These are phyloP conservation scores for Globisporangium ultimum DNA, from an alignment of 352 stramenopile genomes.

Conservation along the genomic window DNA sequence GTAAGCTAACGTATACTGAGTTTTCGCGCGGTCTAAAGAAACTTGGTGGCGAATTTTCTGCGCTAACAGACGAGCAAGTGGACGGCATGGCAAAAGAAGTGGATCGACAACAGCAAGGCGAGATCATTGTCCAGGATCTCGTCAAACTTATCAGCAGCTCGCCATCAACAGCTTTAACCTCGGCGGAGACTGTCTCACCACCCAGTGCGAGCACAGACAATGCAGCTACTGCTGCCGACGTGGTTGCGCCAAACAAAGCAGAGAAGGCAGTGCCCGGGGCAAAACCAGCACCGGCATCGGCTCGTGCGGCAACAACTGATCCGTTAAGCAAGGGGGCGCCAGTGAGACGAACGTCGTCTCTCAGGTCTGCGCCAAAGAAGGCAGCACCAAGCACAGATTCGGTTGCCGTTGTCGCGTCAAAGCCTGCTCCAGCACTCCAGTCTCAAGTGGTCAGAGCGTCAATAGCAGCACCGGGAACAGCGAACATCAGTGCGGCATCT, in stretches of 20 bases:
- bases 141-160: constrained; percentile 20
- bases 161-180: background rate
- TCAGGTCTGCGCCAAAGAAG: constrained; percentile 1
- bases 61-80: constrained; percentile 28
- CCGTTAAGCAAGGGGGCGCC: constrained; percentile 1
- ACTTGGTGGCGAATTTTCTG: constrained; percentile 35
- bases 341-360: constrained; percentile 14
- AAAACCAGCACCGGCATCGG: constrained; percentile 5
- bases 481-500: background rate
- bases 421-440: background rate
- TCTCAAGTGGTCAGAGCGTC: background rate
- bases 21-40: constrained; percentile 43
- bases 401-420: background rate
- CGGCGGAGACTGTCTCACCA: background rate
- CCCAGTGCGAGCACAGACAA: background rate
- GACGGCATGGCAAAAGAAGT: constrained; percentile 31
- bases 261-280: background rate
- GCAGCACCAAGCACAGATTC: background rate
- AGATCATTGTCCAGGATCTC: constrained; percentile 42
- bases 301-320: background rate
- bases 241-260: background rate
- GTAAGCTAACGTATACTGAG: constrained; percentile 47
- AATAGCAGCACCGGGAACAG: background rate
- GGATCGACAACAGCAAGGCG: constrained; percentile 24
- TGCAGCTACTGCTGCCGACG: background rate